Conservation (phyloP, 768 basidiomycete species). For the Lactarius tabidus region DNA sequence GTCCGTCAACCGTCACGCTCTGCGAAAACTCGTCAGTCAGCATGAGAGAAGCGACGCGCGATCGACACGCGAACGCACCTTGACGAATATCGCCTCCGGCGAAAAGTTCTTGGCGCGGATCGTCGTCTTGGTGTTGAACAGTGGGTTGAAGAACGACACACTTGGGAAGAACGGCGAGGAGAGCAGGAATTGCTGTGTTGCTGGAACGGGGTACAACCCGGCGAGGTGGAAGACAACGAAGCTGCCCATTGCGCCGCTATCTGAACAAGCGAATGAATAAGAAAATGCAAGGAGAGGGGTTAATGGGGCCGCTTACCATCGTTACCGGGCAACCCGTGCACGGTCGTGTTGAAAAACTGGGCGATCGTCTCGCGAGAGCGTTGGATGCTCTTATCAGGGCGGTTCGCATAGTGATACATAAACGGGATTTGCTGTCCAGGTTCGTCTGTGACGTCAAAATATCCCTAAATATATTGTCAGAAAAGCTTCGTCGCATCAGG, state of each 20-base stretch:
- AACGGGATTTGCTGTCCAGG: slow-evolving; percentile 65
- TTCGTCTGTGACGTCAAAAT: slow-evolving; percentile 61
- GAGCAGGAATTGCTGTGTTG: slow-evolving; percentile 54
- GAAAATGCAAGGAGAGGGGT: background rate
- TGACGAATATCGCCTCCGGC: slow-evolving; percentile 50
- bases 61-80: slow-evolving; percentile 43
- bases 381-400: slow-evolving; percentile 55
- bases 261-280: slow-evolving; percentile 12
- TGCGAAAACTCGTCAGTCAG: slow-evolving; percentile 27
- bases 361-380: slow-evolving; percentile 54
- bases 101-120: slow-evolving; percentile 47
- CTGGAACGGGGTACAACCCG: slow-evolving; percentile 61
- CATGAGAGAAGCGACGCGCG: too few species aligned
- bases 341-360: slow-evolving; percentile 52
- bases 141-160: slow-evolving; percentile 58
- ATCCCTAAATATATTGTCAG: slow-evolving; percentile 36
- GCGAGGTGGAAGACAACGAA: slow-evolving; percentile 56
- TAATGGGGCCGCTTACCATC: slow-evolving; percentile 43
- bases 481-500: background rate
- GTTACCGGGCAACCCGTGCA: slow-evolving; percentile 58
- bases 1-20: slow-evolving; percentile 56
- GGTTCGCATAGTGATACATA: slow-evolving; percentile 67
- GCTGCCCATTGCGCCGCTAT: slow-evolving; percentile 57
- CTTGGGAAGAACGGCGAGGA: slow-evolving; percentile 59
- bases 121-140: slow-evolving; percentile 53